Evolutionary conservation across 495 filamentous ascomycete species (phyloP), one percentile per base, ranked within the genome.

Genomic region (Hypoxylon trugodes): DNA sequence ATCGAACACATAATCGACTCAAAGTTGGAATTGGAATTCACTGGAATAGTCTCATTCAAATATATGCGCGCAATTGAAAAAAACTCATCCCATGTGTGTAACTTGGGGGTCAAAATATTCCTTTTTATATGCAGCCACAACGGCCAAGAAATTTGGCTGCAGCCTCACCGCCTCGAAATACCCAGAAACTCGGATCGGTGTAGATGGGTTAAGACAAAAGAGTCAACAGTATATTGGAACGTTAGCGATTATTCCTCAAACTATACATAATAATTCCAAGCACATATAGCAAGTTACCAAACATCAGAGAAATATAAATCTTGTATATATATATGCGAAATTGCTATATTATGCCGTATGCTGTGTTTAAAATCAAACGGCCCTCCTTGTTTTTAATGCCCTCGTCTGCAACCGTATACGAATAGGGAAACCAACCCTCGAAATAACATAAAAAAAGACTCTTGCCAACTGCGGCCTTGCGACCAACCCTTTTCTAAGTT

Each of bases 401-500:
- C 21, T 51, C 47, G 32, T 10, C n/a, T 25, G 28, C 13, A 19
- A 15, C 13, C 35, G 30, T 53, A 15, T 24, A 9, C 42, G 24
- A 46, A 46, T 15, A 46, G 7, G 42, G 12, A 13, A 25, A 8
- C 8, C 21, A 3, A 45, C 15, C 24, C 24, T 30, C 42, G 24
- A 19, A 15, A 35, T n/a, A 8, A 35, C 9, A 35, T 22, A 46
- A 46, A 38, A 22, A 35, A 4, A 59, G 28, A 42, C 6, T 25
- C n/a, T 42, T 35, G 28, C 57, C 45, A 22, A 61, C 51, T 60
- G 22, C 26, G 57, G 63, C 33, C 63, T 57, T 22, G 63, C 50
- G 63, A 36, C 63, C 63, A 47, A 35, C 43, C 49, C 37, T 42
- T 35, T 57, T 38, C 12, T 35, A 6, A 25, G 19, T 46, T 30